These are phyloP conservation scores for Mortierella antarctica DNA, from an alignment of 192 early-diverging fungal genomes.

Conservation along the genomic window DNA sequence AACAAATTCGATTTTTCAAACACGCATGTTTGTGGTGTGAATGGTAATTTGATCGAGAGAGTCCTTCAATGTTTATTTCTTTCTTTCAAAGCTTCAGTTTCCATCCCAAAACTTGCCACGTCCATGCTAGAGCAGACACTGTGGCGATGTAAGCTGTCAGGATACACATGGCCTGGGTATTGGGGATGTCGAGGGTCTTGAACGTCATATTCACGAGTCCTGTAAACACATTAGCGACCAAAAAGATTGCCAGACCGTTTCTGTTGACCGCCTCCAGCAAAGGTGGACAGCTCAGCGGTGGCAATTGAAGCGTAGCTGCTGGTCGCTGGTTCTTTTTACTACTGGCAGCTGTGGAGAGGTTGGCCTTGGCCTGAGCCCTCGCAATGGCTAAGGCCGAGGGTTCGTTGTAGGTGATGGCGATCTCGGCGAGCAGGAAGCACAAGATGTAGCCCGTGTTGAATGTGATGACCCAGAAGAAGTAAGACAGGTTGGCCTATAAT, in stretches of 20 bases:
- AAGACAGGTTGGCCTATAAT: conserved; percentile 73
- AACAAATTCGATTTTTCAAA: no score
- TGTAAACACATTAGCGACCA: conserved; percentile 91
- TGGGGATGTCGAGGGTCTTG: conserved; percentile 76
- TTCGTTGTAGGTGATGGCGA: conserved; percentile 32
- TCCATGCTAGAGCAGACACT: conserved; percentile 52
- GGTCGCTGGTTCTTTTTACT: conserved; percentile 57
- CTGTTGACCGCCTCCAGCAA: conserved; percentile 78
- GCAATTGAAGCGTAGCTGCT: conserved; percentile 54
- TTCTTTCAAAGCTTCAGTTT: conserved; percentile 42
- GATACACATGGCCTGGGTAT: conserved; percentile 56
- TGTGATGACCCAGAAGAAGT: conserved; percentile 81
- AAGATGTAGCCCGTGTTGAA: conserved; percentile 75
- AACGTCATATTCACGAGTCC: conserved; percentile 85
- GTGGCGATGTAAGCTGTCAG: conserved; percentile 65
- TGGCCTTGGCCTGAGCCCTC: conserved; percentile 46
- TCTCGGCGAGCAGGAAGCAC: conserved; percentile 70
- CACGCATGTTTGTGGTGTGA: no score
- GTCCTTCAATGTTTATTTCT: neutral
- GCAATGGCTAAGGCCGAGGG: conserved; percentile 37
- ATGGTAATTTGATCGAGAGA: no score
- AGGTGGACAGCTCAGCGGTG: conserved; percentile 60
- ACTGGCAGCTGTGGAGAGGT: conserved; percentile 43
- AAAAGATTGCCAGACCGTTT: conserved; percentile 87
- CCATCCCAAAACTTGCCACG: conserved; percentile 49